Percentiles rank a stretch among this genome's conserved stretches.
phyloP scores from a whole-genome alignment of 768 basidiomycete genomes.

The Suillus subalutaceus region DNA sequence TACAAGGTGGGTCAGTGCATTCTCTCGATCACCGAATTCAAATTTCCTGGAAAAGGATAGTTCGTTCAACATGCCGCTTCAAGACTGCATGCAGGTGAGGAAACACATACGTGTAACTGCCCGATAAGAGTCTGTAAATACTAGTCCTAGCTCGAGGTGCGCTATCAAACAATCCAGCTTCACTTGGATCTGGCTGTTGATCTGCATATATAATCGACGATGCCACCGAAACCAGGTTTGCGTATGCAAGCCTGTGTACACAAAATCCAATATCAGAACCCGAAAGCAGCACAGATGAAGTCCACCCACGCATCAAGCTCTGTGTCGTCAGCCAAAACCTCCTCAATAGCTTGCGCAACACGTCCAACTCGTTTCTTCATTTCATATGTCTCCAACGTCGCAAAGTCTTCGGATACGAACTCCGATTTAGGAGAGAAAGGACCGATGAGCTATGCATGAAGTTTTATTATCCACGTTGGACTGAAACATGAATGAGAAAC shows the following conservation, averaged over 20 bases:
- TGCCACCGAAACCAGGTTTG: conserved; percentile 63
- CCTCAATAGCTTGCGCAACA: conserved; percentile 65
- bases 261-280: conserved; percentile 7
- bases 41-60: conserved; percentile 53
- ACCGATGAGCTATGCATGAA: conserved; percentile 65
- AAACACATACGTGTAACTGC: conserved; percentile 63
- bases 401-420: conserved; percentile 75
- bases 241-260: conserved; percentile 50
- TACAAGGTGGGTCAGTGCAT: conserved; percentile 69
- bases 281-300: conserved; percentile 5
- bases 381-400: conserved; percentile 74
- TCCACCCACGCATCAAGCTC: conserved; percentile 46
- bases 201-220: conserved; percentile 75
- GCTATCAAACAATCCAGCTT: conserved; percentile 71
- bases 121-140: conserved; percentile 61
- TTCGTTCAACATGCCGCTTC: conserved; percentile 7
- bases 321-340: conserved; percentile 43
- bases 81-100: not conserved
- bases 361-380: conserved; percentile 67
- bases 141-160: conserved; percentile 59
- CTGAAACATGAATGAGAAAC: conserved; percentile 26
- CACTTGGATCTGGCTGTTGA: conserved; percentile 73
- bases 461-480: conserved; percentile 10
- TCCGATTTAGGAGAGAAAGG: conserved; percentile 56
- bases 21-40: conserved; percentile 64